phyloP scores from a whole-genome alignment of 768 basidiomycete genomes.

The Lanmaoa rubissima region DNA sequence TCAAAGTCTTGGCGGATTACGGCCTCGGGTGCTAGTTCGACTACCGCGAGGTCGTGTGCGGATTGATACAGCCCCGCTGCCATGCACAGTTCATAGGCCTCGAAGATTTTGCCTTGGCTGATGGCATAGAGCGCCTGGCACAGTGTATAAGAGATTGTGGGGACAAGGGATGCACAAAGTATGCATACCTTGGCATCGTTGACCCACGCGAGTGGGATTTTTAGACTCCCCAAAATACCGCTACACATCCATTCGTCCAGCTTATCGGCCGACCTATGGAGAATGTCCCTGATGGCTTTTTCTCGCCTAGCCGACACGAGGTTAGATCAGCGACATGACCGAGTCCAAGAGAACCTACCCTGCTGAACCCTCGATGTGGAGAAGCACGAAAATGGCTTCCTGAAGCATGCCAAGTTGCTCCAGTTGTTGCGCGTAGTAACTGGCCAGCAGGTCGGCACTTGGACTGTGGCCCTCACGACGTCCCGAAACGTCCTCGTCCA shows the following conservation, averaged over 20 bases:
- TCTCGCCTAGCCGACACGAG: conserved; percentile 58
- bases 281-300: conserved; percentile 77
- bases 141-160: not conserved
- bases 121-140: conserved; percentile 65
- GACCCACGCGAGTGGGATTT: conserved; percentile 86
- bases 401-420: conserved; percentile 79
- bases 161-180: not conserved
- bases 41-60: conserved; percentile 82
- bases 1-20: conserved; percentile 56
- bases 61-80: conserved; percentile 64
- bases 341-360: conserved; percentile 52
- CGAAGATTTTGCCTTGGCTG: conserved; percentile 58
- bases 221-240: conserved; percentile 71
- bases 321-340: conserved; percentile 3
- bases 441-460: conserved; percentile 79
- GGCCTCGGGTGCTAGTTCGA: conserved; percentile 86
- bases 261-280: conserved; percentile 63
- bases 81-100: conserved; percentile 76
- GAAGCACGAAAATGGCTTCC: conserved; percentile 83
- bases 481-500: conserved; percentile 43
- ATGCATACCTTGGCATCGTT: conserved; percentile 75
- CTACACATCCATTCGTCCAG: conserved; percentile 73
- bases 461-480: conserved; percentile 74
- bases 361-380: conserved; percentile 79
- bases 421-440: conserved; percentile 82